Conservation (phyloP, 176 grass and related monocot species). For the Cenchrus americanus region DNA sequence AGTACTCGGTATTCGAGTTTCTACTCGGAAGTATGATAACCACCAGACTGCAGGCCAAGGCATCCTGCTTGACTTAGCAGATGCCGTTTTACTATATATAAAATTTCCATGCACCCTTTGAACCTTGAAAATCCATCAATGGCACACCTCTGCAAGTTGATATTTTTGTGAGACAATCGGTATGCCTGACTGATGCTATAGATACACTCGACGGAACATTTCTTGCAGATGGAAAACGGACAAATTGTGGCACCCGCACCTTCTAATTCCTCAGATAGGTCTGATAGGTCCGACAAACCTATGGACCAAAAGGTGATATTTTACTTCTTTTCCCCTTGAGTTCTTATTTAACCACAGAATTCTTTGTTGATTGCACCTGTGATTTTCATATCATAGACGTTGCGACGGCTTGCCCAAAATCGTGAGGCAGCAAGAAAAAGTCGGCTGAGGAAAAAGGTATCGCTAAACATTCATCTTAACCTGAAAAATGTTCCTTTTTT, state of each 20-base stretch:
- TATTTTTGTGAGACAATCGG: background rate
- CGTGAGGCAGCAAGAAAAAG: slow-evolving; percentile 80
- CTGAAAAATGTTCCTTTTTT: background rate
- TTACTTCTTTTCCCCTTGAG: background rate
- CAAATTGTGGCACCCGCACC: slow-evolving; percentile 42
- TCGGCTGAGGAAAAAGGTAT: slow-evolving; percentile 76
- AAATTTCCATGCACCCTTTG: background rate
- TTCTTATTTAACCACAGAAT: background rate
- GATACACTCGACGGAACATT: background rate
- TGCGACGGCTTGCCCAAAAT: slow-evolving; percentile 76
- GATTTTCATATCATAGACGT: slow-evolving; percentile 33
- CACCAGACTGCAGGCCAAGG: background rate
- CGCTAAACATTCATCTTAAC: background rate
- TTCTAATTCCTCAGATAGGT: slow-evolving; percentile 73
- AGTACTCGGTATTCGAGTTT: background rate
- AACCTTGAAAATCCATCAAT: slow-evolving; percentile 1
- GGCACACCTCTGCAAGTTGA: background rate
- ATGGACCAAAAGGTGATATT: slow-evolving; percentile 70
- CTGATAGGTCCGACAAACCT: slow-evolving; percentile 66
- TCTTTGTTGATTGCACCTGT: slow-evolving; percentile 18
- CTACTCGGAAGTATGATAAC: background rate
- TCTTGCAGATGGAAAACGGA: slow-evolving; percentile 59
- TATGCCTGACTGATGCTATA: background rate
- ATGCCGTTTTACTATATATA: background rate
- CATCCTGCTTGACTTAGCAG: slow-evolving; percentile 9